A percentile compares a stretch with the other conserved stretches of the same genome.
Evolutionary conservation across 1,284 basidiomycete species (phyloP).

Genomic region (Volvariella volvacea): DNA sequence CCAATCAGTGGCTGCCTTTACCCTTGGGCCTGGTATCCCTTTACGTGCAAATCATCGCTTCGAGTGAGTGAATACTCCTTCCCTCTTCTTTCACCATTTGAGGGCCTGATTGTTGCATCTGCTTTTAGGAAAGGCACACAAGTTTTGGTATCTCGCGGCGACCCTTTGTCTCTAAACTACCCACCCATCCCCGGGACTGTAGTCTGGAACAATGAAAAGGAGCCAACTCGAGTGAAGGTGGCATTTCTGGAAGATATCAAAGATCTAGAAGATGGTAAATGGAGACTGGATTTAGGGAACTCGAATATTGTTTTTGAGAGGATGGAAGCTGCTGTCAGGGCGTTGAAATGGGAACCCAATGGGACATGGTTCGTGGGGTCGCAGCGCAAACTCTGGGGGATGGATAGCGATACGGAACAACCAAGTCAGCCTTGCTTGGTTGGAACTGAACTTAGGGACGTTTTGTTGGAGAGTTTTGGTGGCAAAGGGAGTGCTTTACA

Average conservation of each 20-base stretch:
- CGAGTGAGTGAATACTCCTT: slow-evolving; percentile 36
- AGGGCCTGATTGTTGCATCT: neutral
- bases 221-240: slow-evolving; percentile 33
- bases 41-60: slow-evolving; percentile 60
- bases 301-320: slow-evolving; percentile 64
- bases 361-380: too few species aligned
- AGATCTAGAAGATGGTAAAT: slow-evolving; percentile 28
- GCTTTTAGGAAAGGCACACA: slow-evolving; percentile 56
- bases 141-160: slow-evolving; percentile 54
- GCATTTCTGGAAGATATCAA: slow-evolving; percentile 44
- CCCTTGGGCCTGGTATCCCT: slow-evolving; percentile 45
- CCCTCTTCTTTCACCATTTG: neutral
- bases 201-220: slow-evolving; percentile 26
- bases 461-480: slow-evolving; percentile 49
- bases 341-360: slow-evolving; percentile 52
- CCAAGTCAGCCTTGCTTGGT: slow-evolving; percentile 27
- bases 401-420: too few species aligned
- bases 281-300: slow-evolving; percentile 72
- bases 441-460: slow-evolving; percentile 66
- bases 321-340: slow-evolving; percentile 62
- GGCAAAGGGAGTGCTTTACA: slow-evolving; percentile 9
- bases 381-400: too few species aligned
- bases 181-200: slow-evolving; percentile 51
- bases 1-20: slow-evolving; percentile 55
- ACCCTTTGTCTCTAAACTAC: slow-evolving; percentile 55